Evolutionary conservation across 345 rosid species (phyloP).

Genomic region (thale cress (Arabidopsis thaliana)): DNA sequence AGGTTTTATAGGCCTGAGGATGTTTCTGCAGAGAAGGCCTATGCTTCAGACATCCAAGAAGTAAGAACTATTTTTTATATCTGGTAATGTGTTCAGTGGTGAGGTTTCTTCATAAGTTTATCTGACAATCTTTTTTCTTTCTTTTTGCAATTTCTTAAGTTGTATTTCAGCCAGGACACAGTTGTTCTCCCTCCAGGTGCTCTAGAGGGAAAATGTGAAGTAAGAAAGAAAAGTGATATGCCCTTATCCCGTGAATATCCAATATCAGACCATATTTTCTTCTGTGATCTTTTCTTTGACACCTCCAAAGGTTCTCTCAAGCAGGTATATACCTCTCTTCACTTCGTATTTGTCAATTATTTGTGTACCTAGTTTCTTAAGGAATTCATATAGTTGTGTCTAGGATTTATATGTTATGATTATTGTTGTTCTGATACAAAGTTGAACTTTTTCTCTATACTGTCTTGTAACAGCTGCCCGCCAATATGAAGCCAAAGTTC

Average conservation of each 20-base stretch:
- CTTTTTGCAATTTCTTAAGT: conserved; percentile 50
- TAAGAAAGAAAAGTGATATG: conserved; percentile 73
- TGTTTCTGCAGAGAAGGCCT: conserved; percentile 68
- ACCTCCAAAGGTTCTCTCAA: conserved; percentile 70
- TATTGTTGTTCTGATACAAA: conserved; percentile 15
- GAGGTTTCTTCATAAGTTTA: conserved; percentile 9
- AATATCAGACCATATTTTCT: conserved; percentile 75
- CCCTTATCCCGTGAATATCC: conserved; percentile 51
- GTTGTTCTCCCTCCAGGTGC: conserved; percentile 44
- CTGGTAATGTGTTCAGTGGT: conserved; percentile 11
- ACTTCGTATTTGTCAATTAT: background rate
- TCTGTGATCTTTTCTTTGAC: conserved; percentile 78
- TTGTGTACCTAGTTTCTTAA: background rate
- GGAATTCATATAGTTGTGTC: conserved; percentile 2
- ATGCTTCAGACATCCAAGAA: conserved; percentile 66
- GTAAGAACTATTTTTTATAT: conserved; percentile 42
- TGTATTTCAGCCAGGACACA: conserved; percentile 72
- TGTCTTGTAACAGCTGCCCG: conserved; percentile 59
- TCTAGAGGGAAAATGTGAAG: conserved; percentile 85
- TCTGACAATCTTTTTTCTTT: conserved; percentile 3
- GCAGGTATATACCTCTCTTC: conserved; percentile 54
- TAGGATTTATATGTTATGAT: background rate
- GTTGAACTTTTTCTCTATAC: conserved; percentile 27
- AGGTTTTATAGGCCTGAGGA: conserved; percentile 78
- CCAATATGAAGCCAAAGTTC: conserved; percentile 56